Evolutionary conservation across 1,139 yeast genomes (phyloP).

Genomic region (Suhomyces taliae): DNA sequence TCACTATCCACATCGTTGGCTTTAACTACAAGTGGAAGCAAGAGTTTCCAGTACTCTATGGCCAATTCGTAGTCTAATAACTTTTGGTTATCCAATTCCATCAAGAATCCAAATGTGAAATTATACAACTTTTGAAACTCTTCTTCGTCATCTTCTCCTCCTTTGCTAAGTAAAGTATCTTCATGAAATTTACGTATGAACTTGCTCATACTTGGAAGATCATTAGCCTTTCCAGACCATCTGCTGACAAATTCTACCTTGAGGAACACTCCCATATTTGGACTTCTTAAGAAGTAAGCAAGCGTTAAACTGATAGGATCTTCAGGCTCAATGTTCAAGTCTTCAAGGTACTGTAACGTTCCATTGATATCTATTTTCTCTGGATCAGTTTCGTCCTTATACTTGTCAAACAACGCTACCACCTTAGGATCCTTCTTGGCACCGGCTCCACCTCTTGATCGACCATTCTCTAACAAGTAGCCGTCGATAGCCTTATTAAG

Average conservation of each 20-base stretch:
- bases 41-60: slow-evolving; percentile 72
- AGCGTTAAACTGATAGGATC: slow-evolving; percentile 68
- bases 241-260: slow-evolving; percentile 49
- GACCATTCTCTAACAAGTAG: slow-evolving; percentile 17
- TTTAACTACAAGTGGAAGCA: slow-evolving; percentile 39
- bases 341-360: slow-evolving; percentile 64
- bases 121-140: slow-evolving; percentile 61
- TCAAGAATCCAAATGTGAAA: slow-evolving; percentile 66
- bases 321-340: slow-evolving; percentile 70
- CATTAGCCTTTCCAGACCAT: slow-evolving; percentile 49
- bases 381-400: slow-evolving; percentile 27
- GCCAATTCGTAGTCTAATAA: slow-evolving; percentile 65
- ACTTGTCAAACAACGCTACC: slow-evolving; percentile 25
- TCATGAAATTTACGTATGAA: slow-evolving; percentile 40
- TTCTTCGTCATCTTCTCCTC: slow-evolving; percentile 13
- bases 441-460: slow-evolving; percentile 7
- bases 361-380: slow-evolving; percentile 68
- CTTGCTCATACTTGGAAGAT: slow-evolving; percentile 51
- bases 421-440: slow-evolving; percentile 19
- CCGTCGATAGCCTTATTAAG: slow-evolving; percentile 33
- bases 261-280: slow-evolving; percentile 62
- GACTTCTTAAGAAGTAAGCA: slow-evolving; percentile 66
- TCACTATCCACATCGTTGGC: background rate
- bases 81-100: slow-evolving; percentile 59
- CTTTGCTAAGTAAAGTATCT: slow-evolving; percentile 20